Base-by-base conservation (phyloP, 495 filamentous ascomycete species). In the Parmelia sp. region DNA sequence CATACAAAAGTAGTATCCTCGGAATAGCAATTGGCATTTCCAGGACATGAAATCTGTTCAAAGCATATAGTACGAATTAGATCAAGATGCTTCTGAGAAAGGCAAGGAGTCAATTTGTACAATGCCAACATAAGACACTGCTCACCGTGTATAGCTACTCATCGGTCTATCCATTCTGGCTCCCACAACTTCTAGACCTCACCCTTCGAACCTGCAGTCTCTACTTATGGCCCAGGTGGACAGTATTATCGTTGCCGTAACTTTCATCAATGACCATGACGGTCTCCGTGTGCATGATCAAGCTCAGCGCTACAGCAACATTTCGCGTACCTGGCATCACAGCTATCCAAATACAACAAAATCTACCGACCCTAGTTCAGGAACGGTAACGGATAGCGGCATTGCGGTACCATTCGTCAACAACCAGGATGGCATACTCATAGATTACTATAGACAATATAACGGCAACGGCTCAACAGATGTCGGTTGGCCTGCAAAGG, bases 401-500 rank as follows among this genome's bases (percentile, higher is more conserved):
- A 53, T 62, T 42, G 44, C 35, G 7, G 58, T 44, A 37, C 29
- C 59, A 21, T 35, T 23, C 1, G 60, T 57, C 47, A 62, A 61
- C 23, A 61, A 62, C 14, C n/a, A 45, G 19, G 64, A 66, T 58
- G 58, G 64, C 17, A 19, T 62, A 40, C 36, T 56, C 3, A 23
- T 57, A 19, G 67, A 69, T 36, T 53, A 64, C 33, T 69, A 69
- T 19, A 47, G 60, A 27, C 60, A 57, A 11, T 69, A 69, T 23
- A 69, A 33, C 55, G 67, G 67, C 9, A 53, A 69, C 25, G 67
- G 67, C 57, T 65, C 59, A n/a, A 57, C 57, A 31, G 60, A 45
- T 4, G 60, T 56, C 25, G 67, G 67, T 12, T 69, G 67, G 67
- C 67, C 67, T n/a, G 14, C 57, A 19, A 60, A 56, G 58, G 53